These are phyloP conservation scores for Rhizopogon vulgaris DNA, from an alignment of 768 basidiomycete species.

Conservation along the genomic window DNA sequence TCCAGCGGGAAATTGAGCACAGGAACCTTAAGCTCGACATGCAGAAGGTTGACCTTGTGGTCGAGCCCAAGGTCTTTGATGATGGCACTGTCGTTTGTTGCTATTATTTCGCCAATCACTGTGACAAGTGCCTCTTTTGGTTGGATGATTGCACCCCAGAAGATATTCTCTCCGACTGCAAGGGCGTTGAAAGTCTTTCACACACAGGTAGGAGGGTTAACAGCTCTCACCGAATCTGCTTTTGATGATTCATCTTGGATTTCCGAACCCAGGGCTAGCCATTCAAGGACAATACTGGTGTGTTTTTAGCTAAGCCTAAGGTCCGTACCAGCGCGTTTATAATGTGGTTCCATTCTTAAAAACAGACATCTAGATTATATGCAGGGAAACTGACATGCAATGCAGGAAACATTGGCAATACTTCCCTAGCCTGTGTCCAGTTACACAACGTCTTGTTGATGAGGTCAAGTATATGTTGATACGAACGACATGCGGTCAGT, in stretches of 20 bases:
- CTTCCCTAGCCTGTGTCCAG: not conserved
- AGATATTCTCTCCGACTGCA: constrained; percentile 28
- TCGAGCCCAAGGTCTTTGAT: constrained; percentile 27
- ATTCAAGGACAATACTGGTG: constrained; percentile 34
- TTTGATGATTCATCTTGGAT: not conserved
- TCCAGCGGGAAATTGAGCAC: constrained; percentile 10
- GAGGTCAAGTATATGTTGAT: constrained; percentile 1
- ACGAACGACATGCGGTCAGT: not conserved
- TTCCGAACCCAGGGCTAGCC: constrained; percentile 19
- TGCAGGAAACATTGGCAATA: constrained; percentile 17
- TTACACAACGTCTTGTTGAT: not conserved
- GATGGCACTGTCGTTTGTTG: constrained; percentile 12
- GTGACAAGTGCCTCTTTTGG: constrained; percentile 40
- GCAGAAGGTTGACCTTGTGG: constrained; percentile 29
- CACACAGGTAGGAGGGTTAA: not conserved
- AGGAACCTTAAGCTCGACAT: constrained; percentile 20
- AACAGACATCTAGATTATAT: not conserved
- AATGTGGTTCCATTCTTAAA: not conserved
- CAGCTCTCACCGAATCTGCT: not conserved
- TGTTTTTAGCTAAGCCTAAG: not conserved
- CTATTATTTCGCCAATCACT: constrained; percentile 45
- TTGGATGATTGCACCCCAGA: constrained; percentile 26
- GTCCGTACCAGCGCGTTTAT: not conserved
- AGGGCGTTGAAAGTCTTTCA: constrained; percentile 23
- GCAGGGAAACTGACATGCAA: no score